Percentiles rank a stretch among this genome's conserved stretches.
These are phyloP conservation scores for Cyclotella kingstonii DNA, from an alignment of 108 stramenopile species.

Conservation along the genomic window DNA sequence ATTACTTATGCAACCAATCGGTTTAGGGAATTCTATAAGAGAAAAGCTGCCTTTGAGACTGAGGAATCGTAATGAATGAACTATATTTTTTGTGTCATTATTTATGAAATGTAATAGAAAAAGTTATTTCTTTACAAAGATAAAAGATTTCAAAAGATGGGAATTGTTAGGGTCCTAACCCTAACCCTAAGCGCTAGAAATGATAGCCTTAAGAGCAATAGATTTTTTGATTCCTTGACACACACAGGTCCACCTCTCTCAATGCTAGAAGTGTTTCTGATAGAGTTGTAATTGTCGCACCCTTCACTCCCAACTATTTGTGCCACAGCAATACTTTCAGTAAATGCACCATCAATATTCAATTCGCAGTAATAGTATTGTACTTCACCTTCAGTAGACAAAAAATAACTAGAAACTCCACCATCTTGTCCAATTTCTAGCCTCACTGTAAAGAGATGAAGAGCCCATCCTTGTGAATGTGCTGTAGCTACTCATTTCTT, in stretches of 20 bases:
- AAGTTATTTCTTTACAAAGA: not conserved
- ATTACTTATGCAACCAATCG: conserved; percentile 32
- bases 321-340: conserved; percentile 46
- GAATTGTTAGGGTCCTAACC: conserved; percentile 9
- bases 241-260: conserved; percentile 15
- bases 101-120: not conserved
- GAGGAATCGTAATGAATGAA: not conserved
- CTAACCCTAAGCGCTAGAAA: conserved; percentile 27
- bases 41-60: conserved; percentile 16
- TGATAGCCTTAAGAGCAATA: conserved; percentile 29
- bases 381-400: conserved; percentile 42
- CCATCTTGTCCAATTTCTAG: conserved; percentile 31
- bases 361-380: conserved; percentile 46
- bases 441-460: conserved; percentile 54
- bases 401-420: conserved; percentile 23
- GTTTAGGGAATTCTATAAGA: conserved; percentile 31
- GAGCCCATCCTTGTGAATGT: conserved; percentile 37
- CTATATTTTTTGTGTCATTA: not conserved
- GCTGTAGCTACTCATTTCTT: conserved; percentile 34
- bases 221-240: conserved; percentile 13
- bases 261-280: not conserved
- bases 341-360: conserved; percentile 49
- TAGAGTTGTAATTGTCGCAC: not conserved
- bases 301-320: conserved; percentile 21
- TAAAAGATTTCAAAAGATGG: not conserved